These are phyloP conservation scores for Penicillium turbatum DNA, from an alignment of 495 filamentous ascomycete species.

Conservation along the genomic window DNA sequence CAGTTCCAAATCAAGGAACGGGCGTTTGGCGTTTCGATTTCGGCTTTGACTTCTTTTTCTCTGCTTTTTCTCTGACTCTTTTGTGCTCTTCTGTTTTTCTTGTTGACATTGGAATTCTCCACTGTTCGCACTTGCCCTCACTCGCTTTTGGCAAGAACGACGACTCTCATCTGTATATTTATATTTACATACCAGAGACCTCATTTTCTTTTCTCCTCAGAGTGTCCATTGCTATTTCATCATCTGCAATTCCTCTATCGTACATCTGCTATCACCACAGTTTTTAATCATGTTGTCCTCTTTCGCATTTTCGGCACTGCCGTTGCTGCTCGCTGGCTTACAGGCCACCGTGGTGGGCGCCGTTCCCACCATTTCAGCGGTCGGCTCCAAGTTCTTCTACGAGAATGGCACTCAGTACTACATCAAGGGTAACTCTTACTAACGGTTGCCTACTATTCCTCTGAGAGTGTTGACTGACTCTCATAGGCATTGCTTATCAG, in stretches of 20 bases:
- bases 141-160: neutral
- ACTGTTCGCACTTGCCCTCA: neutral
- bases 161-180: neutral
- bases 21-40: too few relatives aligned
- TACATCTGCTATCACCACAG: neutral
- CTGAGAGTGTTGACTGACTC: conserved; percentile 7
- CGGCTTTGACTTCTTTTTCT: neutral
- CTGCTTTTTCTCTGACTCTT: neutral
- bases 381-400: conserved; percentile 83
- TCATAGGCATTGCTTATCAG: conserved; percentile 66
- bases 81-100: neutral
- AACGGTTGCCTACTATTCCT: neutral
- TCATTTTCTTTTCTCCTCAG: neutral
- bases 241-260: neutral
- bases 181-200: neutral
- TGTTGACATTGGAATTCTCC: neutral
- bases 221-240: neutral
- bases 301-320: conserved; percentile 14
- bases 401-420: conserved; percentile 73
- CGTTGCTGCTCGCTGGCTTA: conserved; percentile 30
- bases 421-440: conserved; percentile 59
- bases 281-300: conserved; percentile 26
- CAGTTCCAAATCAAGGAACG: conserved; percentile 18
- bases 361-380: conserved; percentile 57
- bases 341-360: conserved; percentile 26